Percentiles rank a stretch among this genome's conserved stretches.
phyloP scores from a whole-genome alignment of 192 early-diverging fungal genomes.

The Blastocladiella britannica region DNA sequence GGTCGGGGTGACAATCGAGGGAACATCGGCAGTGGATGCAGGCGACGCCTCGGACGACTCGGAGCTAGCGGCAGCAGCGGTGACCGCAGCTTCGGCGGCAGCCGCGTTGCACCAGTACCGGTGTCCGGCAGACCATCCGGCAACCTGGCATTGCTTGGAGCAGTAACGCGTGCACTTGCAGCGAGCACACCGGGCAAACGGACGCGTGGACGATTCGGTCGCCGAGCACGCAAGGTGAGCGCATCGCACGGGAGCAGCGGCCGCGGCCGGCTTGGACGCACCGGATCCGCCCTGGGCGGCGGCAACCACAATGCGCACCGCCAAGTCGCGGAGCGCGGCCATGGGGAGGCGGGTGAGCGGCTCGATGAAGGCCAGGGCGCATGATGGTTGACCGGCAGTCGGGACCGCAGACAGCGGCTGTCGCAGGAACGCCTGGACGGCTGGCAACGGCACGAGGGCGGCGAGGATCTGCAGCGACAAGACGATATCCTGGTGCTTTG shows the following conservation, averaged over 20 bases:
- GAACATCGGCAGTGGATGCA: neutral
- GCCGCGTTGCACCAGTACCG: neutral
- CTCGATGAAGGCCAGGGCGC: too few species aligned
- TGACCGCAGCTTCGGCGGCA: neutral
- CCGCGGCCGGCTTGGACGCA: neutral
- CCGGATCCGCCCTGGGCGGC: neutral
- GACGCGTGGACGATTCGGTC: neutral
- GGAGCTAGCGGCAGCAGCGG: neutral
- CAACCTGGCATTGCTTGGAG: slow-evolving; percentile 2
- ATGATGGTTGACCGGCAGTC: neutral
- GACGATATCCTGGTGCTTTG: too few species aligned
- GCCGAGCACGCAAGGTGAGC: neutral
- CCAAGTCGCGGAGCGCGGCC: neutral
- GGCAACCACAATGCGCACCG: neutral
- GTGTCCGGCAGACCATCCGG: slow-evolving; percentile 1
- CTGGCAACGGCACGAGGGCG: neutral
- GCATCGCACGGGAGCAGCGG: too few species aligned
- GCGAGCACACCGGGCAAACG: slow-evolving; percentile 1
- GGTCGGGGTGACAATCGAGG: too few species aligned
- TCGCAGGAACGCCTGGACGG: neutral
- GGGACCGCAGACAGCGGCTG: neutral
- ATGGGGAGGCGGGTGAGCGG: neutral
- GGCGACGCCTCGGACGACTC: neutral
- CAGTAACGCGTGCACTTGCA: slow-evolving; percentile 2
- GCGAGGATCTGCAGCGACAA: neutral